Conservation (phyloP, 78 protist genomes). For the Pigoraptor vietnamica region DNA sequence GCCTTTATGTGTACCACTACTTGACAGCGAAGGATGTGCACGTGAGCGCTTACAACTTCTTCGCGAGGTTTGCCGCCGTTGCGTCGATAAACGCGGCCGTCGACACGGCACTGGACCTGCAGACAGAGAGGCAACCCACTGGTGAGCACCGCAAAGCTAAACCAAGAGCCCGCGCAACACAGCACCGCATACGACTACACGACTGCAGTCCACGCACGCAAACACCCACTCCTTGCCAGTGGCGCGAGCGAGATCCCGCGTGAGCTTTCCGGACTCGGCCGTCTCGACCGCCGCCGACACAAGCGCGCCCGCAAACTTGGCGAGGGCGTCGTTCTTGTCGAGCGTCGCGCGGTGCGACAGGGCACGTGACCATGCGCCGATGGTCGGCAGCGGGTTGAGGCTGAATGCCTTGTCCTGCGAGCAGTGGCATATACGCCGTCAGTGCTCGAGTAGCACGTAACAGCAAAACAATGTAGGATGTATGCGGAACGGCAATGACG, state of each 20-base stretch:
- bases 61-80: background rate
- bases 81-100: background rate
- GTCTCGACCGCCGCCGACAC: slow-evolving; percentile 44
- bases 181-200: background rate
- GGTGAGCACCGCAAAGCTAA: background rate
- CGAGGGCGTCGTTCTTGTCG: slow-evolving; percentile 64
- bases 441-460: background rate
- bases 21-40: too few species aligned
- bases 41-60: background rate
- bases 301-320: slow-evolving; percentile 19
- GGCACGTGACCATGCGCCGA: slow-evolving; percentile 92
- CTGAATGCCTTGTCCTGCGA: slow-evolving; percentile 62
- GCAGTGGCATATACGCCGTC: slow-evolving; percentile 45
- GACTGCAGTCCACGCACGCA: background rate
- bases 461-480: background rate
- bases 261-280: slow-evolving; percentile 61
- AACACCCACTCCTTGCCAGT: background rate
- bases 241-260: slow-evolving; percentile 72
- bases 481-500: background rate
- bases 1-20: too few species aligned
- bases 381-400: slow-evolving; percentile 82
- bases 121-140: background rate
- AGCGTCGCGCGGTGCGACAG: slow-evolving; percentile 78
- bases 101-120: background rate
- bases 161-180: background rate